A percentile compares a stretch with the other conserved stretches of the same genome.
Conservation (phyloP, 208 protist species). For the Crithidia sp. region DNA sequence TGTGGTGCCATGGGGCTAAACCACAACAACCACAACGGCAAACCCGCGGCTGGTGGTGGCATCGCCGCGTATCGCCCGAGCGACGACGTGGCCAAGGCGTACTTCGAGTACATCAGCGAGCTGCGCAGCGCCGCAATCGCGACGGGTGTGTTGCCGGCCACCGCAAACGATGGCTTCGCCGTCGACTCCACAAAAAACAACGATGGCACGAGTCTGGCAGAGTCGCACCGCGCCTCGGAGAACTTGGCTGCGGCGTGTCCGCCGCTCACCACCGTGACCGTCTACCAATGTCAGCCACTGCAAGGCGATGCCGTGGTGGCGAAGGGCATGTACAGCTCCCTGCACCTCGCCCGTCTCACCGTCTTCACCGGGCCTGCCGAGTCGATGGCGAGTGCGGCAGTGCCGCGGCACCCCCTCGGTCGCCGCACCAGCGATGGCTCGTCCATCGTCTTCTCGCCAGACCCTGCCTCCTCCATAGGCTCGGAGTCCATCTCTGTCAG, state of each 20-base stretch:
- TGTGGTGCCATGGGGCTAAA: slow-evolving; percentile 7
- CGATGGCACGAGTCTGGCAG: background rate
- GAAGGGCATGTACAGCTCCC: slow-evolving; percentile 52
- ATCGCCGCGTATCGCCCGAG: slow-evolving; percentile 36
- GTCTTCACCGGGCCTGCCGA: slow-evolving; percentile 35
- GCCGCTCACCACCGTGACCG: slow-evolving; percentile 26
- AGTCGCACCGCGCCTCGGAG: slow-evolving; percentile 1
- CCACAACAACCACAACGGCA: slow-evolving; percentile 23
- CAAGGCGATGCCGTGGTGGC: slow-evolving; percentile 35
- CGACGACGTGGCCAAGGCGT: slow-evolving; percentile 28
- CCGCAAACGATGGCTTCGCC: background rate
- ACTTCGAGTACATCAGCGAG: slow-evolving; percentile 31
- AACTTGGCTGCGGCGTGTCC: slow-evolving; percentile 3
- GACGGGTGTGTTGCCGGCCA: slow-evolving; percentile 30
- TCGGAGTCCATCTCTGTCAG: slow-evolving; percentile 7
- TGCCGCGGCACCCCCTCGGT: slow-evolving; percentile 10
- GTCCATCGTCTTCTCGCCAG: slow-evolving; percentile 7
- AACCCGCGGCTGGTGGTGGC: slow-evolving; percentile 6
- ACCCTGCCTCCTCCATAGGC: background rate
- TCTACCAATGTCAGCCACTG: slow-evolving; percentile 44
- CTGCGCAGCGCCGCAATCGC: slow-evolving; percentile 30
- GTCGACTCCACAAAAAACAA: slow-evolving; percentile 13
- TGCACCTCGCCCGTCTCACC: slow-evolving; percentile 62
- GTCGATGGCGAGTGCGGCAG: slow-evolving; percentile 5
- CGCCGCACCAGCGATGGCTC: background rate